Percentiles rank a stretch among this genome's conserved stretches.
phyloP scores from a whole-genome alignment of 768 basidiomycete genomes.

The Erythrobasidium yunnanense region DNA sequence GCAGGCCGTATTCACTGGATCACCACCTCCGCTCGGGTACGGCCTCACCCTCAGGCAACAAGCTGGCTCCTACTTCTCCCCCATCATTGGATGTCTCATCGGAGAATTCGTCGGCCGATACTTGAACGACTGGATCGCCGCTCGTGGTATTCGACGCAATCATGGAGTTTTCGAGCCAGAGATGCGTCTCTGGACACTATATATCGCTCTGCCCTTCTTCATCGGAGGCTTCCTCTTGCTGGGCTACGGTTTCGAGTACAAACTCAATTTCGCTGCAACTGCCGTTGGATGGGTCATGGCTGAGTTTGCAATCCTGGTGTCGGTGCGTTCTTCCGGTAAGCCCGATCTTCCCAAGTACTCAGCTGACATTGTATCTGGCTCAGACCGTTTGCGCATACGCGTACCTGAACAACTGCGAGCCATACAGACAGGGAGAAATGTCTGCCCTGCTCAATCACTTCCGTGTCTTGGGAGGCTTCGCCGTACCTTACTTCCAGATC shows the following conservation, averaged over 20 bases:
- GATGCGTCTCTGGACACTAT: constrained; percentile 51
- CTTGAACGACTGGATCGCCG: constrained; percentile 47
- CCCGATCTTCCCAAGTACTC: too few relatives aligned
- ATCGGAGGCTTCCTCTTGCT: constrained; percentile 54
- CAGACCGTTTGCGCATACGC: constrained; percentile 53
- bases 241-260: constrained; percentile 49
- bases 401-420: constrained; percentile 37
- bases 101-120: constrained; percentile 52
- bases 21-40: constrained; percentile 49
- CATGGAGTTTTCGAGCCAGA: constrained; percentile 55
- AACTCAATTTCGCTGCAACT: constrained; percentile 41
- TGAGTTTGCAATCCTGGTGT: constrained; percentile 44
- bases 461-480: constrained; percentile 47
- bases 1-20: constrained; percentile 47
- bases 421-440: constrained; percentile 50
- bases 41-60: constrained; percentile 42
- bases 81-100: constrained; percentile 48
- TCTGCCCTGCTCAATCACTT: constrained; percentile 54
- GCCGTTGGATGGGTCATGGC: constrained; percentile 62
- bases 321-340: too few relatives aligned
- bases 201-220: constrained; percentile 54
- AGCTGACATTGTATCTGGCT: too few relatives aligned
- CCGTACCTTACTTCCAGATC: constrained; percentile 56
- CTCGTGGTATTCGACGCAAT: constrained; percentile 47
- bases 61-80: constrained; percentile 31